Evolutionary conservation across 2,329 filamentous ascomycete species (phyloP), one percentile per base, ranked within the genome.

Genomic region (Exutisphaerella laricina): DNA sequence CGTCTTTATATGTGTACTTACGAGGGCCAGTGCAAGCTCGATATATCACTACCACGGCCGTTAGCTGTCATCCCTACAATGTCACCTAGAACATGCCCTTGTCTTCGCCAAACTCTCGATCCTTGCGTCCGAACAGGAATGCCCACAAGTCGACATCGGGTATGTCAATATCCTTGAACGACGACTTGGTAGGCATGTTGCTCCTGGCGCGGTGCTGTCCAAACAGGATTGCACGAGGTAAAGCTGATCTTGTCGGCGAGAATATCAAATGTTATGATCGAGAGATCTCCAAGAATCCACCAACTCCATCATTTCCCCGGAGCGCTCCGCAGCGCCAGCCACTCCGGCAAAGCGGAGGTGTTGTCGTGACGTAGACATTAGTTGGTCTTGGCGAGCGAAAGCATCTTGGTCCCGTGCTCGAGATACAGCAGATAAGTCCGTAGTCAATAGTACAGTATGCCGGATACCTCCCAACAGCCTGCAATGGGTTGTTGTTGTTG

Each of bases 61-160:
- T 16, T 14, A 7, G 14, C n/a, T 22, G 20, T n/a, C n/a, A n/a
- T n/a, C n/a, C n/a, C n/a, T n/a, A n/a, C n/a, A n/a, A n/a, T n/a
- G n/a, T n/a, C n/a, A n/a, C n/a, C n/a, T n/a, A n/a, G n/a, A 21
- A 14, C 32, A 21, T 66, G 88, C 86, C 75, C 70, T 90, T 87
- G 57, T 85, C 74, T 53, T 88, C 82, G 1, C 82, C 72, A 57
- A 78, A 94, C 2, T 69, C 65, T 51, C 68, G 78, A 52, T 83
- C 72, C 53, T 78, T 80, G 44, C 75, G 71, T 55, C 88, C 82
- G 58, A 94, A 88, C 33, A 94, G 68, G 45, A 88, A 80, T 0
- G 74, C 74, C 85, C 86, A 95, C 36, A 94, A 61, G 63, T 94
- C 88, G 42, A 82, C 67, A 54, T 83, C 69, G 0, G 89, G 88